Base-by-base conservation (phyloP, 2,329 filamentous ascomycete genomes). In the Acephala macrosclerotiorum region DNA sequence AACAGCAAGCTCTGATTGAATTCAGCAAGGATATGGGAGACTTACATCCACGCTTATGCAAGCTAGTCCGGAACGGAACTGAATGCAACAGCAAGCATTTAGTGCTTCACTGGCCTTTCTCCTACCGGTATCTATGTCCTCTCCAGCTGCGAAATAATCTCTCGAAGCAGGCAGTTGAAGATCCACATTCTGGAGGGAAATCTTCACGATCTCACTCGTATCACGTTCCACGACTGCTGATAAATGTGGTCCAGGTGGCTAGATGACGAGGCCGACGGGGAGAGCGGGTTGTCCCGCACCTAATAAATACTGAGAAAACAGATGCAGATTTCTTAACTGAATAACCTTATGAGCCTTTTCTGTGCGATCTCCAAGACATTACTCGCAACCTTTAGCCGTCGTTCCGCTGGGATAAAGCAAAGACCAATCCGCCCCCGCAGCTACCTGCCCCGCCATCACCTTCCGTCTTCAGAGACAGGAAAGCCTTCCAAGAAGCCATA, bases 401-500 rank as follows among this genome's bases (percentile, higher is more conserved):
- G 14, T 57, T 38, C 35, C 33, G 20, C 55, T 7, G n/a, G 55
- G 29, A 57, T 38, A 57, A 57, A 36, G 20, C 26, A 57, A 38
- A 35, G 55, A 11, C 55, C 55, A 57, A 57, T 55, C 55, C 55
- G 29, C 22, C 35, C 51, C 35, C 55, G 20, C 29, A 57, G n/a
- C n/a, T n/a, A 38, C 35, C 25, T 33, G 51, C 51, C 55, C 55
- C 55, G 29, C 55, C 61, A 59, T 58, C 35, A 35, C 35, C 45
- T 55, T 40, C 22, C 47, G 22, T 8, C 45, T 7, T 11, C 22
- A 16, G 33, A 38, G 55, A 22, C 55, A 36, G 33, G 29, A 40
- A 57, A 38, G 29, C 22, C 47, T 36, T 36, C 51, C 20, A 49
- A 40, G 61, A 55, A 56, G 56, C 45, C 61, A 55, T 55, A 53